Evolutionary conservation across 2,329 filamentous ascomycete genomes (phyloP).

Genomic region (Trichophyton mentagrophytes): DNA sequence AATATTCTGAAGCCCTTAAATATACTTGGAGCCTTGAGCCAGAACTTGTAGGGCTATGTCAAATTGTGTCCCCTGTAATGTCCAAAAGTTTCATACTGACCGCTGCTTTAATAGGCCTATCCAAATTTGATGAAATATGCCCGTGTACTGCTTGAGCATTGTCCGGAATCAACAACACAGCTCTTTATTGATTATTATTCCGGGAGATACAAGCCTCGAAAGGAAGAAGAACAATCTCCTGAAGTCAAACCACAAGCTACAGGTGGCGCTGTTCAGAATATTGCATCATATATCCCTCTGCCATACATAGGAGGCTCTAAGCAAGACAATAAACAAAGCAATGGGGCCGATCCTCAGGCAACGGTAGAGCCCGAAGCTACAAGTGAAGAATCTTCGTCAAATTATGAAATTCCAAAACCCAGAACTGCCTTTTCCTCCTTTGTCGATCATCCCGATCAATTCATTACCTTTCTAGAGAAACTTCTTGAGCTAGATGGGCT

Average conservation of each 20-base stretch:
- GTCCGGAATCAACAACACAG: constrained; percentile 66
- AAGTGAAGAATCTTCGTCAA: constrained; percentile 32
- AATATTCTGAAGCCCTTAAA: constrained; percentile 73
- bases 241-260: constrained; percentile 41
- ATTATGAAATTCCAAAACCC: constrained; percentile 70
- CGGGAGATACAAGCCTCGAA: constrained; percentile 58
- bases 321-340: not conserved
- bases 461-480: constrained; percentile 84
- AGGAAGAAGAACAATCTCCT: constrained; percentile 46
- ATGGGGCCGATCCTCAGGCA: constrained; percentile 7
- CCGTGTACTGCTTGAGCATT: constrained; percentile 76
- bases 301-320: constrained; percentile 56
- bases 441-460: constrained; percentile 83
- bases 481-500: constrained; percentile 61
- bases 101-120: constrained; percentile 49
- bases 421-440: constrained; percentile 90
- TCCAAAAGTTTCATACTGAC: not conserved
- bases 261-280: constrained; percentile 68
- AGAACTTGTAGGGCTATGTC: constrained; percentile 44
- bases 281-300: constrained; percentile 69
- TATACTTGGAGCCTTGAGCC: constrained; percentile 86
- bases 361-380: constrained; percentile 20
- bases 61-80: not conserved
- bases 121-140: constrained; percentile 90
- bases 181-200: constrained; percentile 94